Base-by-base conservation (phyloP, 768 basidiomycete species). In the Trametes cinnabarina region DNA sequence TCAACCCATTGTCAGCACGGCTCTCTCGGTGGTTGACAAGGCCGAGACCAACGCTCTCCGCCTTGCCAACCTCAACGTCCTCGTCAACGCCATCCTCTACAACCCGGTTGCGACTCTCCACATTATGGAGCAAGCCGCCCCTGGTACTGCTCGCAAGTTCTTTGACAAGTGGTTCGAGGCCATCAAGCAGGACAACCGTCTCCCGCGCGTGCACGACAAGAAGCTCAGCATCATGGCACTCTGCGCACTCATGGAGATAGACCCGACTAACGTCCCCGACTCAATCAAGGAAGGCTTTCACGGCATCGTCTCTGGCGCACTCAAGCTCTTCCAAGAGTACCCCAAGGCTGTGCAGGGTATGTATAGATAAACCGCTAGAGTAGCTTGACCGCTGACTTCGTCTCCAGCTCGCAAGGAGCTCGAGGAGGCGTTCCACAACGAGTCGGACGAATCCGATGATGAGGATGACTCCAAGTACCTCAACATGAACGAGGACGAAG, bases 151-250 rank as follows among this genome's bases (percentile, higher is more conserved):
- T 0, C 84, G 87, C 35, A 67, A 71, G n/a, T 92, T 95, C 78
- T 93, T 95, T 68, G 84, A 91, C 67, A 80, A 76, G 62, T 95
- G 92, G 92, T 94, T 94, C 68, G 80, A 72, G 11, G 83, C 84
- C 11, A 88, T 93, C 71, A 85, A 84, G 56, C 67, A 62, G 35
- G 75, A 79, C 30, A 76, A 70, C 23, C 80, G 78, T 47, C 79
- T 94, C 34, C 90, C 91, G 12, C 83, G 92, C 19, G 92, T 96
- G 42, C 92, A 96, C 68, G 92, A 95, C 74, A 93, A 94, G 81
- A 92, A 88, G 72, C 75, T 95, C 56, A 84, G 82, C 63, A 83
- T 94, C 55, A 69, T 90, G 56, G 84, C 92, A 10, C 70, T 95
- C 55, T 90, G 86, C 61, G 84, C 85, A 43, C 73, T 94, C 57